Conservation (phyloP, 768 basidiomycete species). For the Chalciporus sphaerocephalus region DNA sequence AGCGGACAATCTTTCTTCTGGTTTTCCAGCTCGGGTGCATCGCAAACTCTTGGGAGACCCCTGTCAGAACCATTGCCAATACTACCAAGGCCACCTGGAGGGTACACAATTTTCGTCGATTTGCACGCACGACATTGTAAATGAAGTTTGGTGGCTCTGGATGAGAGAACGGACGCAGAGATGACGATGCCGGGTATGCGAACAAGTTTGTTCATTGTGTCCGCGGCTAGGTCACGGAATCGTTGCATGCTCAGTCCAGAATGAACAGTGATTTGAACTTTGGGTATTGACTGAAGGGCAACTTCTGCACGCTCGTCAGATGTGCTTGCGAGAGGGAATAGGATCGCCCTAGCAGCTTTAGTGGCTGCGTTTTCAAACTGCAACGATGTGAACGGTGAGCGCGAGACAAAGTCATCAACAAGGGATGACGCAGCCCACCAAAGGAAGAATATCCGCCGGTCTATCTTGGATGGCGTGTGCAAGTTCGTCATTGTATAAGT, state of each 20-base stretch:
- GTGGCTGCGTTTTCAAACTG: conserved; percentile 93
- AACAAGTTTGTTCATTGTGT: conserved; percentile 93
- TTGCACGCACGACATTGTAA: conserved; percentile 92
- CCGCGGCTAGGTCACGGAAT: conserved; percentile 90
- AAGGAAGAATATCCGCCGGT: conserved; percentile 83
- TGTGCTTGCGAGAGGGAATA: conserved; percentile 70
- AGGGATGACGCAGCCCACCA: conserved; percentile 48
- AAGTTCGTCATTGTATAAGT: conserved; percentile 89
- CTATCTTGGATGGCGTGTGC: conserved; percentile 86
- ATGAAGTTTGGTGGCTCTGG: conserved; percentile 87
- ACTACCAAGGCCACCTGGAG: conserved; percentile 75
- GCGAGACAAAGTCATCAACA: not conserved
- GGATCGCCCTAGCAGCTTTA: conserved; percentile 74
- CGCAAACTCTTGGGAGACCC: conserved; percentile 84
- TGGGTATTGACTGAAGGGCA: conserved; percentile 52
- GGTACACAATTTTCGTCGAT: conserved; percentile 71
- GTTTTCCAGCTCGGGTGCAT: conserved; percentile 73
- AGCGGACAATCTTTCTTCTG: conserved; percentile 92
- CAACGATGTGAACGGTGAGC: conserved; percentile 3
- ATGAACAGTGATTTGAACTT: conserved; percentile 81
- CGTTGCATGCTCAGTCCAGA: conserved; percentile 92
- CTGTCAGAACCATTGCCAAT: conserved; percentile 82
- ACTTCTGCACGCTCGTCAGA: conserved; percentile 43
- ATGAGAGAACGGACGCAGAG: conserved; percentile 89
- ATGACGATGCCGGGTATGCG: conserved; percentile 98